Percentiles rank a stretch among this genome's conserved stretches.
Conservation (phyloP, 2,329 filamentous ascomycete species). For the Fusarium domesticum region DNA sequence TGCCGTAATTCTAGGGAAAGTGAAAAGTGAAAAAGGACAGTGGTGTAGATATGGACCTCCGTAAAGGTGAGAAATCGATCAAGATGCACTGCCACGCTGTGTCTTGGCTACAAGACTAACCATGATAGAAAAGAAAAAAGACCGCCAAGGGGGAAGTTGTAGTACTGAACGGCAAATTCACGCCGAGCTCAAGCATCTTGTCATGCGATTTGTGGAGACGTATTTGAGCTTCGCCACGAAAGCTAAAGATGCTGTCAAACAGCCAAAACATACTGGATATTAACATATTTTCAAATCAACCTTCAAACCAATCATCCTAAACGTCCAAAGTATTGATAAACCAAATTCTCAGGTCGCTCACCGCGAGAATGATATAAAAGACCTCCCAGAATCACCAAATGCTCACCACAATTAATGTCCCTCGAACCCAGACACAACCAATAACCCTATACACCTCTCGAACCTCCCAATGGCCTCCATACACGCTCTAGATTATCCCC, state of each 20-base stretch:
- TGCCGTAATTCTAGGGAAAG: too few relatives aligned
- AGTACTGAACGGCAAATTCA: too few relatives aligned
- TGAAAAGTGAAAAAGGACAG: too few relatives aligned
- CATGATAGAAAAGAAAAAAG: too few relatives aligned
- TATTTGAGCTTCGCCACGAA: neutral
- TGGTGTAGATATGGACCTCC: too few relatives aligned
- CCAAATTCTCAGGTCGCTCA: neutral
- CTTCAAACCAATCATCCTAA: neutral
- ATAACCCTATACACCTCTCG: neutral
- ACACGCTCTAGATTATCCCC: neutral
- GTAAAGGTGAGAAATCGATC: too few relatives aligned
- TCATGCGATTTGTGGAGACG: neutral
- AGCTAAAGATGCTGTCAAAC: too few relatives aligned
- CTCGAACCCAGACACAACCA: neutral
- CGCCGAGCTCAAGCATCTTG: too few relatives aligned
- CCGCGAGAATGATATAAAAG: neutral
- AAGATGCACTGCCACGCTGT: too few relatives aligned
- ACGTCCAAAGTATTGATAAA: neutral
- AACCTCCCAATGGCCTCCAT: neutral
- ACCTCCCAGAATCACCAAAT: neutral
- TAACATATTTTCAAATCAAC: neutral
- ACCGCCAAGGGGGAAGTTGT: too few relatives aligned
- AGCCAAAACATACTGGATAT: too few relatives aligned
- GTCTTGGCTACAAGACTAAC: too few relatives aligned
- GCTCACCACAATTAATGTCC: neutral